phyloP scores from a whole-genome alignment of 768 basidiomycete genomes.

The Dacryopinax spathularia region DNA sequence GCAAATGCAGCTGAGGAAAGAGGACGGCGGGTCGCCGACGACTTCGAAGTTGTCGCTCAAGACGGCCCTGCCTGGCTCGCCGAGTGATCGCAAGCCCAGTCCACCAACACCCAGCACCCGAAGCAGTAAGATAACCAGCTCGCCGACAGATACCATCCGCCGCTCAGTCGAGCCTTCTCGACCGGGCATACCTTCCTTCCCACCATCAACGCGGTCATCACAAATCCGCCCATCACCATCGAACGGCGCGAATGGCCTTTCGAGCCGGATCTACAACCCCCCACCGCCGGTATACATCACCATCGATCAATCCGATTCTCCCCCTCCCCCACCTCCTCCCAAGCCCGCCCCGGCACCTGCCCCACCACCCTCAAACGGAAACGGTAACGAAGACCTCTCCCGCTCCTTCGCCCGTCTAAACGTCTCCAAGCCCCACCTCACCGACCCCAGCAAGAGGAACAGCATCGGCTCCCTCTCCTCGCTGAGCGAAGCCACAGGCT shows the following conservation, averaged over 20 bases:
- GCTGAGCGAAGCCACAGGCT: background rate
- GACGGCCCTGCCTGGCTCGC: background rate
- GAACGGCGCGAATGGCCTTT: background rate
- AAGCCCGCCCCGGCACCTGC: background rate
- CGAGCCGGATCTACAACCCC: background rate
- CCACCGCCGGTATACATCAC: background rate
- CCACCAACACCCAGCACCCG: background rate
- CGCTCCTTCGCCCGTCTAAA: background rate
- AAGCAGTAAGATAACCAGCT: background rate
- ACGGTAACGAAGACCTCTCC: background rate
- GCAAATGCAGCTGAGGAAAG: background rate
- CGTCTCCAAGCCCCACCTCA: background rate
- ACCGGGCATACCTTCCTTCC: background rate
- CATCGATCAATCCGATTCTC: background rate
- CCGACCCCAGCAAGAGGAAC: background rate
- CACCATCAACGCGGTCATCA: background rate
- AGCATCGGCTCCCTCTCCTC: background rate
- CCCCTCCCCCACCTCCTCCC: background rate
- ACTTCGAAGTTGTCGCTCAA: slow-evolving; percentile 1
- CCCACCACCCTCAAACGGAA: background rate
- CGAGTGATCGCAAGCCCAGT: background rate
- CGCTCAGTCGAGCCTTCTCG: background rate
- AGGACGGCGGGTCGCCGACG: background rate
- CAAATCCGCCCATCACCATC: background rate
- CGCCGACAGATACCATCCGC: background rate